Evolutionary conservation across 805 yeast genomes (phyloP).

Genomic region (Candida sanyiensis): DNA sequence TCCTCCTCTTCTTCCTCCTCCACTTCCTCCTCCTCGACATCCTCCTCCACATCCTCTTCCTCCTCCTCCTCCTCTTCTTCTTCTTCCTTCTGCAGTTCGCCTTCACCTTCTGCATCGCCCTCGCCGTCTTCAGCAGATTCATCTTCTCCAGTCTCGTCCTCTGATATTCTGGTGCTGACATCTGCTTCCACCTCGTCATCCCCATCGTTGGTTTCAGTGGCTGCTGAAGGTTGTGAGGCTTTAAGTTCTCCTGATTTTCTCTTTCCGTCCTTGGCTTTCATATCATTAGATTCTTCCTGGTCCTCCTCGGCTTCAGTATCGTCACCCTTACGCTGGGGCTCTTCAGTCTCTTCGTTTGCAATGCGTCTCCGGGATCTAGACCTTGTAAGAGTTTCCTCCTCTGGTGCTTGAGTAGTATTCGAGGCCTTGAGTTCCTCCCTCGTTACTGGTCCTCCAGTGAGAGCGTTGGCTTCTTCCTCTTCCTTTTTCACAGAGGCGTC

Average conservation of each 20-base stretch:
- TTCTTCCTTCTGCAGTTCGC: conserved; percentile 13
- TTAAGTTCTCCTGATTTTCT: neutral
- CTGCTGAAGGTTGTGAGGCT: neutral
- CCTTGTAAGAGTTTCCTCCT: too few relatives aligned
- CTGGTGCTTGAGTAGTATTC: too few relatives aligned
- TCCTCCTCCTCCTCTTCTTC: conserved; percentile 15
- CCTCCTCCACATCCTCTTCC: conserved; percentile 13
- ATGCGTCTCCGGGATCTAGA: neutral
- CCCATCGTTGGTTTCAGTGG: conserved; percentile 9
- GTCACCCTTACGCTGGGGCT: conserved; percentile 1
- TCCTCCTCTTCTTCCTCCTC: conserved; percentile 6
- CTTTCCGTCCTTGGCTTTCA: conserved; percentile 2
- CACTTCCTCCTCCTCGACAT: conserved; percentile 10
- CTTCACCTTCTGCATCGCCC: conserved; percentile 11
- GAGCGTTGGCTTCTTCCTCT: too few relatives aligned
- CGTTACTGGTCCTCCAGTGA: too few relatives aligned
- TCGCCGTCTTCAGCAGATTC: conserved; percentile 3
- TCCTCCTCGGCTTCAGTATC: neutral
- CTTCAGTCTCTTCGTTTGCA: neutral
- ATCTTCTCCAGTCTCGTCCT: conserved; percentile 7
- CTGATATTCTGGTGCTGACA: conserved; percentile 2
- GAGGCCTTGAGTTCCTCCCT: too few relatives aligned
- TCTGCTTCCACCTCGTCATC: conserved; percentile 13
- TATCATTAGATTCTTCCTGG: conserved; percentile 2
- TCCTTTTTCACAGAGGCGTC: too few relatives aligned